Percentiles rank a stretch among this genome's conserved stretches.
These are phyloP conservation scores for Mollisia scopiformis DNA, from an alignment of 2,329 filamentous ascomycete genomes.

Conservation along the genomic window DNA sequence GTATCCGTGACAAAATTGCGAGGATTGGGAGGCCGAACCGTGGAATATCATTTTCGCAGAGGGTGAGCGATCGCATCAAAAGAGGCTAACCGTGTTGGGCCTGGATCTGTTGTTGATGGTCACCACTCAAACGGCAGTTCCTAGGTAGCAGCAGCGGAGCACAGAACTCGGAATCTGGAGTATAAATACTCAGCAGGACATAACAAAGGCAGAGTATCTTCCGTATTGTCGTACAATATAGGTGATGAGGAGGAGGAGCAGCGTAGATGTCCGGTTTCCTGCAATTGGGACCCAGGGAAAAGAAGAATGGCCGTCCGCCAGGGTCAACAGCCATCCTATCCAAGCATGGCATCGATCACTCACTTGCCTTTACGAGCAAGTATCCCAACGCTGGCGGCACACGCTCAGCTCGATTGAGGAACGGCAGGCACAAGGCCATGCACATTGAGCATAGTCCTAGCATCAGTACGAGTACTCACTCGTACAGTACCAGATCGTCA, in stretches of 20 bases:
- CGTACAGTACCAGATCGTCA: not conserved
- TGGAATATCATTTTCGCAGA: conserved; percentile 13
- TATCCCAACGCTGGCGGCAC: not conserved
- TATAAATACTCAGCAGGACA: too few relatives aligned
- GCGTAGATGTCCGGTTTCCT: not conserved
- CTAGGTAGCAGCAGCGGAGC: not conserved
- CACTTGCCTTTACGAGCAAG: not conserved
- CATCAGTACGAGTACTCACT: too few relatives aligned
- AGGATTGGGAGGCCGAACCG: conserved; percentile 9
- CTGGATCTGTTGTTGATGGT: not conserved
- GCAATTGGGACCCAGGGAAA: not conserved
- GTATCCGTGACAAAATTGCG: conserved; percentile 5
- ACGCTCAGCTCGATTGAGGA: not conserved
- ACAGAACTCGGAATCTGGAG: not conserved
- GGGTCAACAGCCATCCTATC: not conserved
- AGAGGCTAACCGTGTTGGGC: conserved; percentile 5
- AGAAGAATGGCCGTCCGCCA: not conserved
- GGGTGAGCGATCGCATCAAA: conserved; percentile 1
- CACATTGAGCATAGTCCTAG: not conserved
- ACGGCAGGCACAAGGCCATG: not conserved
- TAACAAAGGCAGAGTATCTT: not conserved
- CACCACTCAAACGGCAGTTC: not conserved
- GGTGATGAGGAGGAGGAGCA: too few relatives aligned
- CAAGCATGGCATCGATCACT: too few relatives aligned
- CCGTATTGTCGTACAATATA: not conserved